Evolutionary conservation across 2,329 filamentous ascomycete species (phyloP).

Genomic region (Xylariaceae sp.): DNA sequence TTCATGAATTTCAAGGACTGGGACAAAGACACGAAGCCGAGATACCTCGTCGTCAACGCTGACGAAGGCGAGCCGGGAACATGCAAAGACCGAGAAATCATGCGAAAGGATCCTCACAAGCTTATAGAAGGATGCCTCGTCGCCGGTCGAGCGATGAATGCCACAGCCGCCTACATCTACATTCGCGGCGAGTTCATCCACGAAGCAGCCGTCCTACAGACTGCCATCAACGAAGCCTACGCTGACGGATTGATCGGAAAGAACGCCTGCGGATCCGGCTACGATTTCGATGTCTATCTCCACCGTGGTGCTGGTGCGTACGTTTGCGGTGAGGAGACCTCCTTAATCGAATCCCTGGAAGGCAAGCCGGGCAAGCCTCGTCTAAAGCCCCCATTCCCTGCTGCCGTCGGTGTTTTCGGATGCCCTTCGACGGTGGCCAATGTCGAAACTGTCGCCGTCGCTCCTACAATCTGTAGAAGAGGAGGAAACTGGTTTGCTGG

Average conservation of each 20-base stretch:
- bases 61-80: conserved; percentile 99
- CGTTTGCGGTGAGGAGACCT: conserved; percentile 97
- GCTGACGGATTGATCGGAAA: conserved; percentile 93
- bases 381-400: conserved; percentile 97
- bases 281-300: conserved; percentile 96
- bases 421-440: conserved; percentile 98
- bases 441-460: conserved; percentile 94
- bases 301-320: conserved; percentile 98
- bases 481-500: conserved; percentile 91
- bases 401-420: conserved; percentile 94
- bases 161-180: conserved; percentile 97
- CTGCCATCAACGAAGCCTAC: conserved; percentile 97
- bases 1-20: conserved; percentile 99
- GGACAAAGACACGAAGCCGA: conserved; percentile 96
- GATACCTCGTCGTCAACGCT: conserved; percentile 97
- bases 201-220: conserved; percentile 91
- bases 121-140: conserved; percentile 96
- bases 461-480: conserved; percentile 92
- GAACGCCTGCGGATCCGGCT: conserved; percentile 95
- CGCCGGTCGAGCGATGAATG: conserved; percentile 97
- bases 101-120: conserved; percentile 99
- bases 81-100: conserved; percentile 99
- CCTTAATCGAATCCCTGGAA: conserved; percentile 96
- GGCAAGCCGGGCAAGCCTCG: conserved; percentile 98
- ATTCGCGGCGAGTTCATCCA: conserved; percentile 98